Percentiles rank a stretch among this genome's conserved stretches.
phyloP scores from a whole-genome alignment of 805 yeast species.

The Candida rishiriensis region DNA sequence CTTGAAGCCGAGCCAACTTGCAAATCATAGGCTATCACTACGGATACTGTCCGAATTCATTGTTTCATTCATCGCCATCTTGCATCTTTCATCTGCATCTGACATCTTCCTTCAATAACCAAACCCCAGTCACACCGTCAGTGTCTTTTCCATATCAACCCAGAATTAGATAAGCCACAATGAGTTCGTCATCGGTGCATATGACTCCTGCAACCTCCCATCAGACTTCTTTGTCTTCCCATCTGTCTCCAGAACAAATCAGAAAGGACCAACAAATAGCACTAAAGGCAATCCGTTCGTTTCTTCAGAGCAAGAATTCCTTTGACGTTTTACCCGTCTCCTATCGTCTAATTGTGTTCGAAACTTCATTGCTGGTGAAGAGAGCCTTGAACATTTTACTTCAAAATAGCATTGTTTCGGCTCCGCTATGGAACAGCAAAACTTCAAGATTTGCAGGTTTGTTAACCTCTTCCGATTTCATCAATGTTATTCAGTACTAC shows the following conservation, averaged over 20 bases:
- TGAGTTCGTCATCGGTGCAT: too few relatives aligned
- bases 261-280: slow-evolving; percentile 68
- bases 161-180: too few relatives aligned
- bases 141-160: too few relatives aligned
- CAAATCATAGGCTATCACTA: too few relatives aligned
- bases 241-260: slow-evolving; percentile 24
- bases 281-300: slow-evolving; percentile 74
- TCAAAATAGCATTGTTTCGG: slow-evolving; percentile 92
- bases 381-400: slow-evolving; percentile 84
- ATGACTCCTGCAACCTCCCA: too few relatives aligned
- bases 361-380: slow-evolving; percentile 84
- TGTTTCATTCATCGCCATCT: too few relatives aligned
- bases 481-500: slow-evolving; percentile 92
- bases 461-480: slow-evolving; percentile 85
- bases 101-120: too few relatives aligned
- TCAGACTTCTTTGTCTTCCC: too few relatives aligned
- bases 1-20: too few relatives aligned
- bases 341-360: slow-evolving; percentile 87
- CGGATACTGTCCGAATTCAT: too few relatives aligned
- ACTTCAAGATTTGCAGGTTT: slow-evolving; percentile 91
- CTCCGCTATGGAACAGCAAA: slow-evolving; percentile 93
- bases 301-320: slow-evolving; percentile 85
- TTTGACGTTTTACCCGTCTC: slow-evolving; percentile 96
- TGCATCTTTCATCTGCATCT: too few relatives aligned
- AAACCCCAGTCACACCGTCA: too few relatives aligned